These are phyloP conservation scores for California macrophylla DNA, from an alignment of 441 rosid species.

Conservation along the genomic window DNA sequence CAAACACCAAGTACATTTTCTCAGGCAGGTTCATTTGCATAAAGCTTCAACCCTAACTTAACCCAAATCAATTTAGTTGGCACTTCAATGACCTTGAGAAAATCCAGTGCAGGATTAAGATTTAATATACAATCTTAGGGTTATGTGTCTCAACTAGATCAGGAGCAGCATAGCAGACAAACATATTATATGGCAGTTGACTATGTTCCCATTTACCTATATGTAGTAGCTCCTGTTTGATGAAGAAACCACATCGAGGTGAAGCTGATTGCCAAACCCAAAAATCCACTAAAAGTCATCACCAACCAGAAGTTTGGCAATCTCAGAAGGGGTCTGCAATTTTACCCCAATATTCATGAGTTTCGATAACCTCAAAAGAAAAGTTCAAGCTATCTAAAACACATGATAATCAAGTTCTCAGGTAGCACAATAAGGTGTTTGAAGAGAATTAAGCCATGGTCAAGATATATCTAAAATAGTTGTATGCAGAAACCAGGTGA, in stretches of 20 bases:
- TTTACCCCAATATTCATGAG: not conserved
- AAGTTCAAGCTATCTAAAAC: too few species aligned
- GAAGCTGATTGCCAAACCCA: conserved; percentile 95
- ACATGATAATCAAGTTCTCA: too few species aligned
- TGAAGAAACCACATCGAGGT: conserved; percentile 99
- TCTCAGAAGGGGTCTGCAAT: conserved; percentile 71
- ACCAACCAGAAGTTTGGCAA: conserved; percentile 82
- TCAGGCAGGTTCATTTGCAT: too few species aligned
- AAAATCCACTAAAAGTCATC: conserved; percentile 76
- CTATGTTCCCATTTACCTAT: conserved; percentile 47
- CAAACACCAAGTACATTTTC: too few species aligned
- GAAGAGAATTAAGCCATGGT: too few species aligned
- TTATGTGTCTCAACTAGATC: not conserved
- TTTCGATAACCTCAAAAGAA: not conserved
- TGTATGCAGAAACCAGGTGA: not conserved
- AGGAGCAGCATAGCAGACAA: not conserved
- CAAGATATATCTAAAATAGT: not conserved
- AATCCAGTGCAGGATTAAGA: not conserved
- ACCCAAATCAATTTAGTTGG: not conserved
- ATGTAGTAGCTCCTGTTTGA: conserved; percentile 97
- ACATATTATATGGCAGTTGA: not conserved
- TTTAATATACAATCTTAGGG: not conserved
- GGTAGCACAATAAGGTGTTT: too few species aligned
- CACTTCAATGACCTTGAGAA: not conserved
- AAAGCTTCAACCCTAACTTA: conserved; percentile 2